Base-by-base conservation (phyloP, 2,329 filamentous ascomycete genomes). In the Lasiodiplodia gonubiensis region DNA sequence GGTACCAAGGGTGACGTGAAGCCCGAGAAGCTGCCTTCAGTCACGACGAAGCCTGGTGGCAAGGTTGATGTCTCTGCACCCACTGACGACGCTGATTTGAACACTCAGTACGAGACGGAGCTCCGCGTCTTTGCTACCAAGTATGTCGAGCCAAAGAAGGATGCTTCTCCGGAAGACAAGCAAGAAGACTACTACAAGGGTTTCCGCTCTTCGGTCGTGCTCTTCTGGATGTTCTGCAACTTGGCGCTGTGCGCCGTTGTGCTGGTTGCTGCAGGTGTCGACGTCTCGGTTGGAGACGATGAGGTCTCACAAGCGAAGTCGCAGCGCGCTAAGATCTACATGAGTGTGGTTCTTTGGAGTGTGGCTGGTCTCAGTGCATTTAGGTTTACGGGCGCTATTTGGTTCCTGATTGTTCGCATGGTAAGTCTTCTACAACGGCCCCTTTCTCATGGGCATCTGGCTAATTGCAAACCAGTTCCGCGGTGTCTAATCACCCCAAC, bases 111-210 rank as follows among this genome's bases (percentile, higher is more conserved):
- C 80, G 93, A 97, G 76, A 84, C 89, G 48, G 95, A 99, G 76
- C 81, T 97, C 61, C 81, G 84, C 2, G 86, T 89, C 16, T 97
- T 98, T 76, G 81, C 85, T 53, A 82, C 83, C 30, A 98, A 97
- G 79, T 88, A 88, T 54, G 89, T 90, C 33, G 88, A 90, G 70
- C 89, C 93, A 70, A 89, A 90, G 79, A 89, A 88, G 74, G 74
- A 83, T 0, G 86, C 87, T 2, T 82, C 83, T n/a, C 80, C 86
- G 12, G 76, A 82, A 52, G 94, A 97, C 77, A 92, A 91, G 75
- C 94, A 99, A 79, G 93, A 97, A 83, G 95, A 99, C 78, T 99
- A 98, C 81, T 99, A 99, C 86, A 93, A 94, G 74, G 95, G 94
- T 71, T 97, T 99, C 78, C 89, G 95, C 70, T 96, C 92, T 23